Percentiles rank a stretch among this genome's conserved stretches.
Evolutionary conservation across 352 stramenopile genomes (phyloP).

Genomic region (Phytophthora hybrid): DNA sequence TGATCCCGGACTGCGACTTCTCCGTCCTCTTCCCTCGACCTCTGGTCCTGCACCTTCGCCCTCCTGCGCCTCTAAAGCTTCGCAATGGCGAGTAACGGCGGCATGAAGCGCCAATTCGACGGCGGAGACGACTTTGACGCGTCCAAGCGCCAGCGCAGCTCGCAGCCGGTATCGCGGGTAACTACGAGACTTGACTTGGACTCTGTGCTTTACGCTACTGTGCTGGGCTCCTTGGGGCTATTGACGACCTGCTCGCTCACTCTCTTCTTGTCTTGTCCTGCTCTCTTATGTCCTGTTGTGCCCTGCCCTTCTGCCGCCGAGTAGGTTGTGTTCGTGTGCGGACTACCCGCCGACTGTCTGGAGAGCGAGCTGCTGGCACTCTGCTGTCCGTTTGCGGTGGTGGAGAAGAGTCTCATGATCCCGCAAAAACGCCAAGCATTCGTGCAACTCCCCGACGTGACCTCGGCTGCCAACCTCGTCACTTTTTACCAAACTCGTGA

Average conservation of each 20-base stretch:
- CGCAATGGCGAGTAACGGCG: constrained; percentile 29
- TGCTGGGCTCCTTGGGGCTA: neutral
- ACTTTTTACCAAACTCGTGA: constrained; percentile 82
- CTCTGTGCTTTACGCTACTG: constrained; percentile 3
- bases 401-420: constrained; percentile 84
- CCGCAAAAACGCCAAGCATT: constrained; percentile 82
- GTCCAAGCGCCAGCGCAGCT: constrained; percentile 50
- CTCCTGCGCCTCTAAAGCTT: neutral
- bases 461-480: constrained; percentile 75
- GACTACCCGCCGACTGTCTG: constrained; percentile 76
- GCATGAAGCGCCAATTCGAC: constrained; percentile 60
- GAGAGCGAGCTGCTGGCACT: constrained; percentile 86
- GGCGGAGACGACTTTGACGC: constrained; percentile 36
- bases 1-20: constrained; percentile 4
- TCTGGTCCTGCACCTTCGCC: constrained; percentile 11
- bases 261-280: constrained; percentile 13
- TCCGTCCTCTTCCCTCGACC: constrained; percentile 3
- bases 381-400: constrained; percentile 81
- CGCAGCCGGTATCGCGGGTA: constrained; percentile 60
- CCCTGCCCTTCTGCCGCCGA: constrained; percentile 24
- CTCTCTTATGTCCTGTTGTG: constrained; percentile 38
- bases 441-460: constrained; percentile 77
- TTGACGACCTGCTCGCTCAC: constrained; percentile 25
- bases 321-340: constrained; percentile 84
- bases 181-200: constrained; percentile 26